Evolutionary conservation across 164 flowering plant genomes (phyloP).

Genomic region (Warburgia ugandensis): DNA sequence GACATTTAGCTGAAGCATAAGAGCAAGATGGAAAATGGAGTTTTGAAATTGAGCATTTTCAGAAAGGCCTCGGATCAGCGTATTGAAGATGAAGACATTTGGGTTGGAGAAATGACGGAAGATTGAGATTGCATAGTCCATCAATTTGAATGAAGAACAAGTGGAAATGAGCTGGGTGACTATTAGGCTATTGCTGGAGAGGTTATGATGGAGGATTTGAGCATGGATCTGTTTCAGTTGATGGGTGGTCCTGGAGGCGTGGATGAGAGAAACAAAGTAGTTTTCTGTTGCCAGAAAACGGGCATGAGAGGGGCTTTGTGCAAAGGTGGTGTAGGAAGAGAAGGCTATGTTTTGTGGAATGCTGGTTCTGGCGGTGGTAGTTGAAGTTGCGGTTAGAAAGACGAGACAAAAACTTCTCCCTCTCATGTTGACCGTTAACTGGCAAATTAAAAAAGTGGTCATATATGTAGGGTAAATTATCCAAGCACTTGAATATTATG

Average conservation of each 20-base stretch:
- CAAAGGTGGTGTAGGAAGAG: too few relatives aligned
- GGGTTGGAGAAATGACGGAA: constrained; percentile 20
- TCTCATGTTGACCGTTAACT: too few relatives aligned
- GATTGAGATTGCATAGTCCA: constrained; percentile 25
- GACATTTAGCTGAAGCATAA: constrained; percentile 25
- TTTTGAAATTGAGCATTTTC: constrained; percentile 22
- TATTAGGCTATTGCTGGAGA: constrained; percentile 20
- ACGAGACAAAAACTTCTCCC: too few relatives aligned
- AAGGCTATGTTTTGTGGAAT: too few relatives aligned
- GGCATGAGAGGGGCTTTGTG: too few relatives aligned
- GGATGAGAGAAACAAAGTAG: constrained; percentile 14
- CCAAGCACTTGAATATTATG: too few relatives aligned
- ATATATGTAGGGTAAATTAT: too few relatives aligned
- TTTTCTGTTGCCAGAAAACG: background rate
- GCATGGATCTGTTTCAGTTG: constrained; percentile 45
- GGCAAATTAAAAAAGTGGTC: too few relatives aligned
- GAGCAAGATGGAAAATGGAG: constrained; percentile 21
- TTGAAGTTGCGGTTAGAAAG: too few relatives aligned
- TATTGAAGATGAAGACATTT: constrained; percentile 29
- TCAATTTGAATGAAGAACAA: constrained; percentile 21
- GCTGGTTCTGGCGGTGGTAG: too few relatives aligned
- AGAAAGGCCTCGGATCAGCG: constrained; percentile 36
- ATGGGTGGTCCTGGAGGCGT: constrained; percentile 13
- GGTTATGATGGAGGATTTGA: constrained; percentile 24
- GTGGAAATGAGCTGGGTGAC: constrained; percentile 39